phyloP scores from a whole-genome alignment of 768 basidiomycete genomes.

The Mycena rebaudengoi region DNA sequence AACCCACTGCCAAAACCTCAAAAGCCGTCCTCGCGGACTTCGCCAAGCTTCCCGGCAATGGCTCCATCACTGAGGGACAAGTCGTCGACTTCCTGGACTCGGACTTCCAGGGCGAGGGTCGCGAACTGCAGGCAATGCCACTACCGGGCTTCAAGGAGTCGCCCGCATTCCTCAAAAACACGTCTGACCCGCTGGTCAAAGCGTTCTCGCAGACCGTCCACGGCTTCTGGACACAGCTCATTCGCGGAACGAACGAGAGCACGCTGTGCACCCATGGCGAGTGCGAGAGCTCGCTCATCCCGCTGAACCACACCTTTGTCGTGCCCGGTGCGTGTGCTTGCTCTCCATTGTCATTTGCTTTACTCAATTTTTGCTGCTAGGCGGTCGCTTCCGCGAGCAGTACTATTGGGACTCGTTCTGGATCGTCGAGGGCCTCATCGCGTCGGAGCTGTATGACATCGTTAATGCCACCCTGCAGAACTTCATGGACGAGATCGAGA shows the following conservation, averaged over 20 bases:
- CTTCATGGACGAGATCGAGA: slow-evolving; percentile 93
- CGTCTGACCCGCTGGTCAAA: slow-evolving; percentile 72
- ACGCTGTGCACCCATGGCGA: slow-evolving; percentile 60
- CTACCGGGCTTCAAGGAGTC: slow-evolving; percentile 68
- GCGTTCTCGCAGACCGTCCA: slow-evolving; percentile 85
- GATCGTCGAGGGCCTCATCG: slow-evolving; percentile 88
- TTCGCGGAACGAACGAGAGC: slow-evolving; percentile 74
- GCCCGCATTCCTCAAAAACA: slow-evolving; percentile 75
- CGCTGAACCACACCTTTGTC: slow-evolving; percentile 91
- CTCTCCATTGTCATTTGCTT: neutral
- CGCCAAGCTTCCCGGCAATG: slow-evolving; percentile 29
- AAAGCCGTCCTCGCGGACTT: slow-evolving; percentile 79
- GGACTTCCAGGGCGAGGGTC: slow-evolving; percentile 87
- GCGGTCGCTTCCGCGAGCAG: slow-evolving; percentile 83
- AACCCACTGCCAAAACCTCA: slow-evolving; percentile 76
- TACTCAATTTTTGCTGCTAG: slow-evolving; percentile 34
- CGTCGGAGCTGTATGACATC: slow-evolving; percentile 77
- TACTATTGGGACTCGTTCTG: slow-evolving; percentile 83
- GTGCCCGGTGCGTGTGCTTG: slow-evolving; percentile 71
- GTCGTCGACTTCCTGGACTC: slow-evolving; percentile 75
- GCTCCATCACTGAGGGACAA: slow-evolving; percentile 61
- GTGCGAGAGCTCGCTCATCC: slow-evolving; percentile 89
- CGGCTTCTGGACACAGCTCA: slow-evolving; percentile 84
- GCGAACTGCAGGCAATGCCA: slow-evolving; percentile 72
- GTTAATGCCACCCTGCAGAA: slow-evolving; percentile 86